Evolutionary conservation across 108 stramenopile species (phyloP), one percentile per base, ranked within the genome.

Genomic region (Chaetoceros tenuissimus): DNA sequence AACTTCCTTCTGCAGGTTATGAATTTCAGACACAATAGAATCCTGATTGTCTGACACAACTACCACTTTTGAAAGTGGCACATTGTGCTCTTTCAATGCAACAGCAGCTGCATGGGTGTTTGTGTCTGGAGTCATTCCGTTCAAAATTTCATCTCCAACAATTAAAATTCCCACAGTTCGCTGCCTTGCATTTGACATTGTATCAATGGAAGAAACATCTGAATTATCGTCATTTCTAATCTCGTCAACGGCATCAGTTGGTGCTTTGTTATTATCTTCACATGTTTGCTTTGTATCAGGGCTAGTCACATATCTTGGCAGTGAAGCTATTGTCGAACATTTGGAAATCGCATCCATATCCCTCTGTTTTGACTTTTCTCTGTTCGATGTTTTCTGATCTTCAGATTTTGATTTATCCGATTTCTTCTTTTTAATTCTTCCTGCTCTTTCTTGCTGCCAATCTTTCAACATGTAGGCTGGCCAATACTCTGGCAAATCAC

Each of bases 91-190:
- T 10, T 89, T 68, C 0, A 97, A 72, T 2, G 88, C 76, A 49
- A 62, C 61, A 46, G 94, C 88, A 22, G 96, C 92, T 2, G 83
- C 75, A 21, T 81, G 66, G 0, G 94, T 89, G 58, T 97, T 97
- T 54, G 72, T 77, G 71, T 97, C 96, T 10, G 78, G 52, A 0
- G 90, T 92, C 54, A 84, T 70, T 0, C 96, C 96, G 53, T 95
- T 96, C 20, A 97, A 60, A 31, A 97, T 92, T 68, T 97, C 96
- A 54, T 97, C 96, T 16, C 96, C 96, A 55, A 97, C 88, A 17
- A 97, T 74, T 24, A 96, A 51, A 0, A 95, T 57, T 0, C 80
- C 94, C 0, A 90, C 89, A 2, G 82, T 60, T 19, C 55, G 57
- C 30, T 43, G 72, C 54, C 31, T 22, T 43, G 22, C 24, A 45